phyloP scores from a whole-genome alignment of 2,329 filamentous ascomycete species.

The Trichophyton mentagrophytes region DNA sequence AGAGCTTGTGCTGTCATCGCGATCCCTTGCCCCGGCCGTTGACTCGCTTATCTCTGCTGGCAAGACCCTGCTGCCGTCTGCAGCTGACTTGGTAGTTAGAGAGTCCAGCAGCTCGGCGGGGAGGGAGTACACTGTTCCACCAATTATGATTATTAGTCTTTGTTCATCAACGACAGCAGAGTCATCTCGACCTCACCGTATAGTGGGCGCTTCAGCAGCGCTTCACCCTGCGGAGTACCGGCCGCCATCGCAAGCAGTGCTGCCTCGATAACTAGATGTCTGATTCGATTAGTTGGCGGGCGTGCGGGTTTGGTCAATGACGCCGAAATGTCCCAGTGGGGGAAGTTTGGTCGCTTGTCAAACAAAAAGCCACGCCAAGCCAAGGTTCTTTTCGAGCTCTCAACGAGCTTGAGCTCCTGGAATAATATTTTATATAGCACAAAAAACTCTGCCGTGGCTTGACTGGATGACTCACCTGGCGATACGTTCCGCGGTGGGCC shows the following conservation, averaged over 20 bases:
- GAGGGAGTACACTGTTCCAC: constrained; percentile 64
- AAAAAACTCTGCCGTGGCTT: no score
- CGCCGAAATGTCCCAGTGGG: no score
- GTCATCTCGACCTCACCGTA: constrained; percentile 31
- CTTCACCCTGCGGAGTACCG: constrained; percentile 20
- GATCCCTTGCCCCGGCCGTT: constrained; percentile 21
- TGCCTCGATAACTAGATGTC: background rate
- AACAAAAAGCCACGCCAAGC: no score
- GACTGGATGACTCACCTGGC: no score
- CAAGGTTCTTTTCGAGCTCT: no score
- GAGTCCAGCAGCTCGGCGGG: constrained; percentile 59
- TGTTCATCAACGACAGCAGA: background rate
- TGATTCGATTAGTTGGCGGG: background rate
- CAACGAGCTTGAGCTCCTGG: no score
- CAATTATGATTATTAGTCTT: background rate
- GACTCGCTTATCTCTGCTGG: constrained; percentile 17
- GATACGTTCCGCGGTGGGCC: no score
- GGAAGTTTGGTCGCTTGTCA: no score
- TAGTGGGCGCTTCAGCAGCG: constrained; percentile 37
- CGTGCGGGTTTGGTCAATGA: background rate
- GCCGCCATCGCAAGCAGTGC: constrained; percentile 6
- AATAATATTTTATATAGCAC: no score
- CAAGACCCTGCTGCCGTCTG: constrained; percentile 20
- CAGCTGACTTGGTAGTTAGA: constrained; percentile 46
- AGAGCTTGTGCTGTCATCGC: constrained; percentile 36